Evolutionary conservation across 2,329 filamentous ascomycete genomes (phyloP), one percentile per base, ranked within the genome.

Genomic region (Diplodia intermedia): DNA sequence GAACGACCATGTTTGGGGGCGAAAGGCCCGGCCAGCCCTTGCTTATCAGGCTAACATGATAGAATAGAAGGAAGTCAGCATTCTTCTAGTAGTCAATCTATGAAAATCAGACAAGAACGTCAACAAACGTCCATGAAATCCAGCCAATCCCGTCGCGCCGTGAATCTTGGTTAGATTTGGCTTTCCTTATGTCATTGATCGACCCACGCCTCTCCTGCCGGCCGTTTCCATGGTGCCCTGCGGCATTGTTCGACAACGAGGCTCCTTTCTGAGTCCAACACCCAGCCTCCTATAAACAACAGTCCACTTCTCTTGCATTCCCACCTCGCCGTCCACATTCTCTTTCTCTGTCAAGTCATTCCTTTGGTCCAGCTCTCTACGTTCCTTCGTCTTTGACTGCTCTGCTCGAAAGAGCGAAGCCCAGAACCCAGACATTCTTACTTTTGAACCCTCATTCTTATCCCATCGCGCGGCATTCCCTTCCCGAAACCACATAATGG

Each of bases 281-380:
- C 66, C 66, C 66, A 68, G 66, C 66, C 66, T 57, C 60, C 57
- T 68, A 68, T 68, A 68, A 63, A 68, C 66, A 63, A 68, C 66
- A 49, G 66, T 20, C 20, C 60, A 68, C 52, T 60, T 53, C 72
- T 73, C 71, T 72, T 77, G 74, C 74, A 77, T 78, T 74, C 71
- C 73, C 66, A 72, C 73, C 72, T 71, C 75, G 62, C 73, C 73
- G 70, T 72, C 70, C 72, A 74, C 74, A 73, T 78, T 77, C 74
- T 72, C 71, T 73, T 70, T 69, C 60, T 55, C 57, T 53, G 55
- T 71, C 71, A 72, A 80, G 79, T 81, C 80, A 80, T 79, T 82
- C 79, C 76, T 80, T 82, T 76, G 74, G 66, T 76, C 78, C 77
- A 79, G 77, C 77, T 77, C 75, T 77, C 71, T 75, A 80, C 78